Conservation (phyloP, 768 basidiomycete species). For the Pleurotus ostreatus region DNA sequence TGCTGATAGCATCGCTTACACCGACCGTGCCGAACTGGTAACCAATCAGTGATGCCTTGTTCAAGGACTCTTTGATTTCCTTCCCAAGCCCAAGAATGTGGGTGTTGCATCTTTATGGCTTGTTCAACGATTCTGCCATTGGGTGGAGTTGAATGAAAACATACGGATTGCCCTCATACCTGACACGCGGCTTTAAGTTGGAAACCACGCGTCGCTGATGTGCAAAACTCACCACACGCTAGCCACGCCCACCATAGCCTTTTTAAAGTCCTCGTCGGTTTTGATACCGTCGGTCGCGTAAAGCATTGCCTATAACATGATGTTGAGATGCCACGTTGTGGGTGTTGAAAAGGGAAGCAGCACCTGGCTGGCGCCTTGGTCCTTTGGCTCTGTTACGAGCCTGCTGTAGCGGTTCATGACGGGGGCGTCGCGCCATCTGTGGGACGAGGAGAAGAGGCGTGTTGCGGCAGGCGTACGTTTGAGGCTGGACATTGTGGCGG, state of each 20-base stretch:
- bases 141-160: constrained; percentile 22
- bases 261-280: constrained; percentile 80
- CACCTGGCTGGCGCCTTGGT: constrained; percentile 93
- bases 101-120: constrained; percentile 75
- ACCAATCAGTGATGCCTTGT: constrained; percentile 69
- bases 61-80: constrained; percentile 78
- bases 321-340: constrained; percentile 4
- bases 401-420: constrained; percentile 72
- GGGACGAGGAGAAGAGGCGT: constrained; percentile 3
- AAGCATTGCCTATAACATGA: constrained; percentile 78
- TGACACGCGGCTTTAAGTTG: constrained; percentile 27
- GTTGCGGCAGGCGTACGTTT: background rate
- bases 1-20: constrained; percentile 98
- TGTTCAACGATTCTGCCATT: background rate
- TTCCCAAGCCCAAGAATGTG: constrained; percentile 90
- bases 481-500: constrained; percentile 10
- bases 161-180: constrained; percentile 99
- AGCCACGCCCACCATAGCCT: constrained; percentile 96
- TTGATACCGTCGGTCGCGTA: constrained; percentile 96
- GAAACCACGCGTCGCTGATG: constrained; percentile 8
- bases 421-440: constrained; percentile 32
- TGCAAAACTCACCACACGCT: constrained; percentile 79
- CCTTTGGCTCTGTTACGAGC: constrained; percentile 85
- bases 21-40: constrained; percentile 98
- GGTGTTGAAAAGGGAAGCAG: background rate